These are phyloP conservation scores for Wickerhamomyces hampshirensis DNA, from an alignment of 805 yeast genomes.

Conservation along the genomic window DNA sequence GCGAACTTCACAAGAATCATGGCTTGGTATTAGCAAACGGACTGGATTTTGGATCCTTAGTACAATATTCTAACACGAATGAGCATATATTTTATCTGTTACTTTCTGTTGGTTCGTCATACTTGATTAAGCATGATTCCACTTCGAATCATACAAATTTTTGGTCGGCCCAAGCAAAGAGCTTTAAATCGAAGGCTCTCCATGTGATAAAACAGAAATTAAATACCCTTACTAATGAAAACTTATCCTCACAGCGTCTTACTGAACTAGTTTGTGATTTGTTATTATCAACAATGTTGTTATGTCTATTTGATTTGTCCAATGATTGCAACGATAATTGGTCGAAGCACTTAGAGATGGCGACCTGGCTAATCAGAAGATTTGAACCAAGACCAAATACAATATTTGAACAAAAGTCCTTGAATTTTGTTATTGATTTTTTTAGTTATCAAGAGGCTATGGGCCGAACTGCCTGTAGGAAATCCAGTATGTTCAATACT, in stretches of 20 bases:
- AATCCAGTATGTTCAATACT: constrained; percentile 2
- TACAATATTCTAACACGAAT: constrained; percentile 4
- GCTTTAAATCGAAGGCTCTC: constrained; percentile 2
- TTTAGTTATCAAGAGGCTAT: constrained; percentile 9
- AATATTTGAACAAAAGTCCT: neutral
- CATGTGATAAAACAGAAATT: constrained; percentile 1
- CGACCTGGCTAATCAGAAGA: constrained; percentile 1
- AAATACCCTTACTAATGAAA: neutral
- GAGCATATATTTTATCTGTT: constrained; percentile 4
- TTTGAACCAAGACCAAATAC: neutral
- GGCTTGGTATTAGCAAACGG: neutral
- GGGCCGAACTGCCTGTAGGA: constrained; percentile 11
- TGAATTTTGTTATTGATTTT: constrained; percentile 5
- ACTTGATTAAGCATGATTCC: constrained; percentile 1
- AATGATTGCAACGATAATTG: constrained; percentile 9
- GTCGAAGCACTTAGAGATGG: constrained; percentile 6
- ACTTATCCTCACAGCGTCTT: neutral
- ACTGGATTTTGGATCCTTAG: constrained; percentile 2
- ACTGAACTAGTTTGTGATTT: constrained; percentile 2
- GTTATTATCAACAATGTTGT: constrained; percentile 6
- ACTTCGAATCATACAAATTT: neutral
- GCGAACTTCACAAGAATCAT: neutral
- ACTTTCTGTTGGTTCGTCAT: constrained; percentile 7
- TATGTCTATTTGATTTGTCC: constrained; percentile 7
- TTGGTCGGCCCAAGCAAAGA: constrained; percentile 5